Conservation (phyloP, 1,284 basidiomycete genomes). For the Rhodotorula sp. region DNA sequence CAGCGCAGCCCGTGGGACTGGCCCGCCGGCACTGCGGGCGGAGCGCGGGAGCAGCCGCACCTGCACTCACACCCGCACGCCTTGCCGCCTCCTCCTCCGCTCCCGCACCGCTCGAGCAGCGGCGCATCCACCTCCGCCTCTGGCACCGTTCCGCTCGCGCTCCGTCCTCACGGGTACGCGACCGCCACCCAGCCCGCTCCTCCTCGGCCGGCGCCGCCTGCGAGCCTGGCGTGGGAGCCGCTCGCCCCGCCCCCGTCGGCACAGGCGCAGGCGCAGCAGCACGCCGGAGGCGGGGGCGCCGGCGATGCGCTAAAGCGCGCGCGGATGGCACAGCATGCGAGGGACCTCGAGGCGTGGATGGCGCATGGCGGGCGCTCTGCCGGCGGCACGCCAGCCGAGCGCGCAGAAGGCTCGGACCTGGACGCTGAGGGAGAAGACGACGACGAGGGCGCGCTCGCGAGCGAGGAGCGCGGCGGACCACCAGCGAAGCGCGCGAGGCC, state of each 20-base stretch:
- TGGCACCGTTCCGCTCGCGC: background rate
- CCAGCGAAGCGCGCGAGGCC: background rate
- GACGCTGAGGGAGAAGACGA: background rate
- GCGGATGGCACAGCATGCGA: slow-evolving; percentile 21
- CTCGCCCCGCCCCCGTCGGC: background rate
- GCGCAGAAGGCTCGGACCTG: background rate
- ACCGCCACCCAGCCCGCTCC: background rate
- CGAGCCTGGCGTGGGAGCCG: background rate
- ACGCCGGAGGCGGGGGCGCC: background rate
- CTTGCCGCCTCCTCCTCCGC: background rate
- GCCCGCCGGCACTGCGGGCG: background rate
- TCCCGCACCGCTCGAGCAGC: background rate
- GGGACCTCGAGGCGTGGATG: slow-evolving; percentile 25
- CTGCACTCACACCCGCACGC: background rate
- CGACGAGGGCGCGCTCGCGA: background rate
- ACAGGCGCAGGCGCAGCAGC: background rate
- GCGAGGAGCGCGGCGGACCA: background rate
- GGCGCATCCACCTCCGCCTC: background rate
- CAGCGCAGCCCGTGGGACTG: background rate
- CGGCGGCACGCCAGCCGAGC: no score
- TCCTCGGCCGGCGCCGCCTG: background rate
- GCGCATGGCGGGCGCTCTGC: no score
- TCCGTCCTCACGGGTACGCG: background rate
- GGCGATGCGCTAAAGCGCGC: slow-evolving; percentile 11
- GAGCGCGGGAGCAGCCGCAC: background rate